Conservation (phyloP, 2,329 filamentous ascomycete species). For the Exophiala sideris region DNA sequence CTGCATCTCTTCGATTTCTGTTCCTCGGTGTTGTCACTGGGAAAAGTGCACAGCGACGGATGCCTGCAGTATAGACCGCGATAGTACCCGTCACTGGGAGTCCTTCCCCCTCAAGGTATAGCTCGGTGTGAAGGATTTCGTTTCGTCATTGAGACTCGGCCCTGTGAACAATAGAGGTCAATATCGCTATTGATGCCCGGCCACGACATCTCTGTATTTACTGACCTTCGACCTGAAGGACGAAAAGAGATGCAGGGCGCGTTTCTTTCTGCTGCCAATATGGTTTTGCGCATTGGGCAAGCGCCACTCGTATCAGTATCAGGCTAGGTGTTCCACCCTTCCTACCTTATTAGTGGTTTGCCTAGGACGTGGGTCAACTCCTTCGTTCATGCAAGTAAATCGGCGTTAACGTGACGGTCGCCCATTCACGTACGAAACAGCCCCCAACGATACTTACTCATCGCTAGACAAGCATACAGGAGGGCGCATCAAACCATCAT, state of each 20-base stretch:
- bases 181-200: no score
- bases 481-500: no score
- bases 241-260: background rate
- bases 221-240: slow-evolving; percentile 12
- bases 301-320: no score
- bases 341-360: no score
- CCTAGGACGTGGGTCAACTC: no score
- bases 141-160: slow-evolving; percentile 24
- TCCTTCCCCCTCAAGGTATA: slow-evolving; percentile 1
- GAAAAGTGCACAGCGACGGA: background rate
- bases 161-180: background rate
- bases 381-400: no score
- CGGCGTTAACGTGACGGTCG: no score
- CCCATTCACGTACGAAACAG: no score
- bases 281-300: no score
- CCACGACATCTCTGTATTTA: background rate
- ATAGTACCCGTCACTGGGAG: background rate
- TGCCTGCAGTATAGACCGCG: slow-evolving; percentile 1
- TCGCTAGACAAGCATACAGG: no score
- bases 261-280: background rate
- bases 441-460: no score
- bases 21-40: slow-evolving; percentile 20
- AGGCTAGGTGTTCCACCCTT: no score
- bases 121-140: slow-evolving; percentile 18
- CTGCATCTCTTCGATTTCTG: slow-evolving; percentile 27